Evolutionary conservation across 1,139 yeast genomes (phyloP).

Genomic region (Debaryomycetaceae sp.): DNA sequence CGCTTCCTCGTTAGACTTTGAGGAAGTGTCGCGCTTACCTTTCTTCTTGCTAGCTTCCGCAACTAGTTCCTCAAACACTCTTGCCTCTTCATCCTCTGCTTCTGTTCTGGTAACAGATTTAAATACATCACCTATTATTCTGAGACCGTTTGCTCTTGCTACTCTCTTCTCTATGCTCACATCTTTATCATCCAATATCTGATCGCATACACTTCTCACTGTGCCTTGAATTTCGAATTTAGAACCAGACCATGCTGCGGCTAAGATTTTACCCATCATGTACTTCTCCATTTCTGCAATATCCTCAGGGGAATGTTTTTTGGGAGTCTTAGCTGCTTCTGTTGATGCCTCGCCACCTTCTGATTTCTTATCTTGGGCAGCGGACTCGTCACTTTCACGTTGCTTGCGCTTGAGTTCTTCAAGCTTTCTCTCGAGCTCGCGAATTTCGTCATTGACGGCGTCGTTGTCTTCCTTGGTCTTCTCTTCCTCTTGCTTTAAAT

Average conservation of each 20-base stretch:
- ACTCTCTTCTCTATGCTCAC: slow-evolving; percentile 54
- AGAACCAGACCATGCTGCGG: slow-evolving; percentile 97
- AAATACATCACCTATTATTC: slow-evolving; percentile 73
- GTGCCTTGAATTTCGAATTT: slow-evolving; percentile 88
- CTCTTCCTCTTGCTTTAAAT: slow-evolving; percentile 38
- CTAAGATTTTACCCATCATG: slow-evolving; percentile 83
- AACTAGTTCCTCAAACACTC: slow-evolving; percentile 84
- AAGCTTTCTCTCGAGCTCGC: neutral
- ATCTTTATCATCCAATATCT: slow-evolving; percentile 60
- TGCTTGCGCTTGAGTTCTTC: neutral
- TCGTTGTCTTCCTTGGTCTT: slow-evolving; percentile 21
- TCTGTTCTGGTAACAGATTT: slow-evolving; percentile 64
- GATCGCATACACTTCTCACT: slow-evolving; percentile 80
- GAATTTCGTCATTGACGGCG: slow-evolving; percentile 3
- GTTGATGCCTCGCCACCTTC: slow-evolving; percentile 5
- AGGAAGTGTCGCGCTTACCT: slow-evolving; percentile 39
- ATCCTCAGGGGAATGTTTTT: slow-evolving; percentile 72
- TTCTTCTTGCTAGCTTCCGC: slow-evolving; percentile 89
- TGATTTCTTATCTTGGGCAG: slow-evolving; percentile 1
- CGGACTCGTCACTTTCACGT: neutral
- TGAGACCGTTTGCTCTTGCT: slow-evolving; percentile 78
- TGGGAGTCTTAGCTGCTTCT: slow-evolving; percentile 26
- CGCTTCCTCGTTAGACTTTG: neutral
- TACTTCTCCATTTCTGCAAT: slow-evolving; percentile 83
- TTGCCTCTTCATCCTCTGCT: slow-evolving; percentile 88